These are phyloP conservation scores for Trametes punicea DNA, from an alignment of 768 basidiomycete species.

Conservation along the genomic window DNA sequence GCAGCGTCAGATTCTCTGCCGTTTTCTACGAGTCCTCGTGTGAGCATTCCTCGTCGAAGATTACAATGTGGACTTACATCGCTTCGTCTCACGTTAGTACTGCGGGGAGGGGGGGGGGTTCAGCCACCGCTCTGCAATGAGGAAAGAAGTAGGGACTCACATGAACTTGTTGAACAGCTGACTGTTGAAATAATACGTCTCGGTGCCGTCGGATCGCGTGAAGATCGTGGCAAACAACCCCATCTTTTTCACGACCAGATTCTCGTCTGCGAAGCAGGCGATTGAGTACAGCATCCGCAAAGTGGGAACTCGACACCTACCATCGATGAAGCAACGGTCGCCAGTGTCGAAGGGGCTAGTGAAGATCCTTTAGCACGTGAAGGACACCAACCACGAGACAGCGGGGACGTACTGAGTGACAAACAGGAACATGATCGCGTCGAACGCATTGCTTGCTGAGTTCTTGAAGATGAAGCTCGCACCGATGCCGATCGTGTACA, in stretches of 20 bases:
- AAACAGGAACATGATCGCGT: slow-evolving; percentile 79
- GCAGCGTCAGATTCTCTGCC: slow-evolving; percentile 62
- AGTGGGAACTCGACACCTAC: slow-evolving; percentile 30
- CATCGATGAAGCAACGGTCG: slow-evolving; percentile 74
- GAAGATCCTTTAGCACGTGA: slow-evolving; percentile 8
- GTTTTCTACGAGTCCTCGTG: slow-evolving; percentile 48
- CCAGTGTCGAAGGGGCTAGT: slow-evolving; percentile 78
- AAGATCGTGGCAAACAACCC: slow-evolving; percentile 80
- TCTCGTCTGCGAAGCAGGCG: slow-evolving; percentile 43
- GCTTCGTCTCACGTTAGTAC: slow-evolving; percentile 71
- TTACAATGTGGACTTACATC: slow-evolving; percentile 40
- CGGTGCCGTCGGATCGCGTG: slow-evolving; percentile 66
- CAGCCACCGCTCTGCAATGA: not conserved
- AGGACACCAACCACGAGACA: not conserved
- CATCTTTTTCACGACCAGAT: slow-evolving; percentile 76
- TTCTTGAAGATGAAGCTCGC: slow-evolving; percentile 81
- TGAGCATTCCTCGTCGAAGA: not conserved
- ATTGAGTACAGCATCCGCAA: not conserved
- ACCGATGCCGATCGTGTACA: slow-evolving; percentile 70
- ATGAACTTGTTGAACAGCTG: slow-evolving; percentile 74
- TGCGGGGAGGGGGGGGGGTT: slow-evolving; percentile 28
- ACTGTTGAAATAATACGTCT: slow-evolving; percentile 81
- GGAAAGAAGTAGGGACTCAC: slow-evolving; percentile 34
- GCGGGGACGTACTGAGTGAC: slow-evolving; percentile 67
- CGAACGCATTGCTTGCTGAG: slow-evolving; percentile 68